Percentiles rank a stretch among this genome's conserved stretches.
Conservation (phyloP, 257 asterid species). For the Solanum bulbocastanum region DNA sequence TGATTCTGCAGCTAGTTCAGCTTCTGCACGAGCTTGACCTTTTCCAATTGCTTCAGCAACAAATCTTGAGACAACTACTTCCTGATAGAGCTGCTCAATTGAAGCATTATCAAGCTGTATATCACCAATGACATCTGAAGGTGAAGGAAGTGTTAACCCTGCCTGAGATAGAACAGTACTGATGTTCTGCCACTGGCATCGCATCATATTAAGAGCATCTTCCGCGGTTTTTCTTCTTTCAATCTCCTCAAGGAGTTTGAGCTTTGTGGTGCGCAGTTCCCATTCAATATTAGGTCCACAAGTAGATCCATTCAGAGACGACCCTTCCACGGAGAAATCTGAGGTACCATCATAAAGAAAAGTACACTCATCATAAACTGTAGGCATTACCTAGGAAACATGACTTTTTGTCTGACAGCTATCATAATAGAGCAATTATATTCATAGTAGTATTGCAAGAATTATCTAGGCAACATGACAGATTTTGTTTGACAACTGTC, state of each 20-base stretch:
- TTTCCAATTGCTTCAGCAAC: slow-evolving; percentile 69
- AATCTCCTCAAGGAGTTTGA: slow-evolving; percentile 52
- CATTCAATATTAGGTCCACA: slow-evolving; percentile 22
- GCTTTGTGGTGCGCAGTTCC: slow-evolving; percentile 32
- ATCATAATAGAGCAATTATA: background rate
- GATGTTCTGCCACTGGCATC: slow-evolving; percentile 58
- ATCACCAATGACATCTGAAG: slow-evolving; percentile 28
- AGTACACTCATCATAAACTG: background rate
- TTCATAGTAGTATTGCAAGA: background rate
- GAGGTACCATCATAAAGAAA: background rate
- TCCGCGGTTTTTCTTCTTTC: slow-evolving; percentile 60
- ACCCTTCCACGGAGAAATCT: slow-evolving; percentile 67
- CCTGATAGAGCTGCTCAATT: slow-evolving; percentile 44
- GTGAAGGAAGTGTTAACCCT: slow-evolving; percentile 57
- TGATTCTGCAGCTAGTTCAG: slow-evolving; percentile 48
- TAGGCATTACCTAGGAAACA: background rate
- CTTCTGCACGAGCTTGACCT: slow-evolving; percentile 63
- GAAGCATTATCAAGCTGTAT: slow-evolving; percentile 18
- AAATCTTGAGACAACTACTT: slow-evolving; percentile 42
- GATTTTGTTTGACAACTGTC: background rate
- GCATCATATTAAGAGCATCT: slow-evolving; percentile 41
- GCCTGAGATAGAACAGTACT: slow-evolving; percentile 41
- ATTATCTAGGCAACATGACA: background rate
- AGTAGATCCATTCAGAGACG: slow-evolving; percentile 21
- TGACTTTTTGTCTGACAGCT: background rate